Conservation (phyloP, 2,329 filamentous ascomycete species). For the Pyricularia grisea region DNA sequence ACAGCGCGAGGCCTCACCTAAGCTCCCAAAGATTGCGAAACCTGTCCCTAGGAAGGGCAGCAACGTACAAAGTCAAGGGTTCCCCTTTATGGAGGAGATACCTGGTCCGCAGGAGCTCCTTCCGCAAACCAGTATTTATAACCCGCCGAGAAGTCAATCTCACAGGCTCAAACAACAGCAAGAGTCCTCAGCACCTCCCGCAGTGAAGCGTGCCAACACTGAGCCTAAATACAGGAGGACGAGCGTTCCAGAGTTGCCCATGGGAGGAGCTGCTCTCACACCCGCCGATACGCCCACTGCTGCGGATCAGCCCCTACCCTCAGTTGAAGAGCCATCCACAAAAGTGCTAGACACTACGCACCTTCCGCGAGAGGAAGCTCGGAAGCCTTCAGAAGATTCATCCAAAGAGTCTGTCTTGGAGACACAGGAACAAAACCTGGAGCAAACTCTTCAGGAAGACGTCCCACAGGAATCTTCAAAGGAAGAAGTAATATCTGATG, state of each 20-base stretch:
- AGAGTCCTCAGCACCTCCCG: neutral
- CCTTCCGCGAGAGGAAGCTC: neutral
- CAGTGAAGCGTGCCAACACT: constrained; percentile 11
- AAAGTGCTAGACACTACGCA: neutral
- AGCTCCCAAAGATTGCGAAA: constrained; percentile 5
- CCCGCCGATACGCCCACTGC: neutral
- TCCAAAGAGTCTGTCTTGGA: neutral
- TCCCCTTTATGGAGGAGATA: constrained; percentile 29
- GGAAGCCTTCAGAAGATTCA: neutral
- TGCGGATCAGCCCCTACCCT: neutral
- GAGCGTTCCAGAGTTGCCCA: neutral
- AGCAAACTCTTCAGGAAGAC: neutral
- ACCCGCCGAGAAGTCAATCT: constrained; percentile 17
- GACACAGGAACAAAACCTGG: neutral
- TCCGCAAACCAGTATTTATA: constrained; percentile 32
- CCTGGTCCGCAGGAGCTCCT: constrained; percentile 33
- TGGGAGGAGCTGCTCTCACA: neutral
- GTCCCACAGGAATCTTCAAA: neutral
- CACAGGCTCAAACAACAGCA: neutral
- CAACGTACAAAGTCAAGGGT: constrained; percentile 15
- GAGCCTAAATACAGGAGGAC: constrained; percentile 6
- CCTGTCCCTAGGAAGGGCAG: constrained; percentile 9
- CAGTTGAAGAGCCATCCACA: neutral
- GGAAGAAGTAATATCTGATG: neutral
- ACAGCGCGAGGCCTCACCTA: constrained; percentile 7